phyloP scores from a whole-genome alignment of 2,329 filamentous ascomycete genomes.

The Huntiella bhutanensis region DNA sequence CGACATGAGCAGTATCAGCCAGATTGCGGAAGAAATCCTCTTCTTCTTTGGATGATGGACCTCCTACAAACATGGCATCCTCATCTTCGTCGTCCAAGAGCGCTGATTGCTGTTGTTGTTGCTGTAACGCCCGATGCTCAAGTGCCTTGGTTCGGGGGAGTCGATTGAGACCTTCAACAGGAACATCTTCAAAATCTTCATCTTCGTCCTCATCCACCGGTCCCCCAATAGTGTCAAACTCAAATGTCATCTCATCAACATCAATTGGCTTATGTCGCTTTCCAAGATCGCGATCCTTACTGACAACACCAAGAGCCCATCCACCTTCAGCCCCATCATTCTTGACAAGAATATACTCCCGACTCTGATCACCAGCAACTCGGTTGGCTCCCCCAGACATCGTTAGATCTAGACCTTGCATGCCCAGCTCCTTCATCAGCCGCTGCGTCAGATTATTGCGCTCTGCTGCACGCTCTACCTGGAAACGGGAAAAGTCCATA shows the following conservation, averaged over 20 bases:
- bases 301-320: conserved; percentile 89
- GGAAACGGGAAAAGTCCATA: conserved; percentile 92
- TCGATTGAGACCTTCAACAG: conserved; percentile 74
- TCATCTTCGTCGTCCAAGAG: conserved; percentile 20
- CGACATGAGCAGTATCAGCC: neutral
- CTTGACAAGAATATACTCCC: conserved; percentile 90
- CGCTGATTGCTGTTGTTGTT: conserved; percentile 14
- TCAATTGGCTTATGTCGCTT: conserved; percentile 79
- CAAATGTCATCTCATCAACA: conserved; percentile 49
- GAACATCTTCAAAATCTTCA: conserved; percentile 79
- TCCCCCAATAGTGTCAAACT: conserved; percentile 36
- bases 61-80: conserved; percentile 36
- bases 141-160: conserved; percentile 38
- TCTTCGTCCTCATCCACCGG: conserved; percentile 51
- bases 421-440: conserved; percentile 84
- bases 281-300: conserved; percentile 61
- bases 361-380: conserved; percentile 67
- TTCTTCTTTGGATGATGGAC: conserved; percentile 13
- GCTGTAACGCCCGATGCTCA: conserved; percentile 13
- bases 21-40: conserved; percentile 19
- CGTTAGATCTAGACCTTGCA: conserved; percentile 58
- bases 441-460: conserved; percentile 87
- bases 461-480: conserved; percentile 85
- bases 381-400: conserved; percentile 40
- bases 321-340: conserved; percentile 90